These are phyloP conservation scores for Sphagnum contortum DNA, from an alignment of 225 moss, liverwort and hornwort genomes.

Conservation along the genomic window DNA sequence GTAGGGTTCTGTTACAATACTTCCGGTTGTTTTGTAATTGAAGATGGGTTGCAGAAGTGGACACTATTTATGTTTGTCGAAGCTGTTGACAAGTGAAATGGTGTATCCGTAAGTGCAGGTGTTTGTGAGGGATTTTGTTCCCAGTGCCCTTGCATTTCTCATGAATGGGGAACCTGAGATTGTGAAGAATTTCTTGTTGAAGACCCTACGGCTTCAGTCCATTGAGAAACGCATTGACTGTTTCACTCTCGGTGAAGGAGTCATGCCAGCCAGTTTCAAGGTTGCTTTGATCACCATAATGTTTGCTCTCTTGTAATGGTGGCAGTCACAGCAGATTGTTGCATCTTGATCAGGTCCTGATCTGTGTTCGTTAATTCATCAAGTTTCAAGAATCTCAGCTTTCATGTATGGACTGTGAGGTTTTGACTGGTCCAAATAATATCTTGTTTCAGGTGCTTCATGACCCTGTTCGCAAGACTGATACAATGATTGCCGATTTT, in stretches of 20 bases:
- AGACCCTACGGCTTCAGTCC: conserved; percentile 40
- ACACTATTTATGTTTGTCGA: no score
- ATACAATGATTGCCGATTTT: conserved; percentile 31
- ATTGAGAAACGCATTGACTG: conserved; percentile 47
- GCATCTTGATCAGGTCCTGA: no score
- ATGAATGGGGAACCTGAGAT: conserved; percentile 51
- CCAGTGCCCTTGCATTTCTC: conserved; percentile 40
- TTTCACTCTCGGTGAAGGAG: conserved; percentile 37
- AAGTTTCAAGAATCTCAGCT: no score
- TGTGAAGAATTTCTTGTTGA: conserved; percentile 34
- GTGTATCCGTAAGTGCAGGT: conserved; percentile 12
- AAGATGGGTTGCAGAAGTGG: no score
- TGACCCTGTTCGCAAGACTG: no score
- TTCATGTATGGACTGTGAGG: no score
- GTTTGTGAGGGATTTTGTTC: conserved; percentile 45
- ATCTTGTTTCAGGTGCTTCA: no score
- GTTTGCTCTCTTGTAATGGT: conserved; percentile 28
- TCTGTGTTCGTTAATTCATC: no score
- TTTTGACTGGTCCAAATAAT: no score
- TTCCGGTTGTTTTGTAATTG: no score
- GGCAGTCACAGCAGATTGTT: conserved; percentile 24
- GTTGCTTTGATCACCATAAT: conserved; percentile 1
- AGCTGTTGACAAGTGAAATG: no score
- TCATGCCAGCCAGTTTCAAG: conserved; percentile 52
- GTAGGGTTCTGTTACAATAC: no score